phyloP scores from a whole-genome alignment of 2,329 filamentous ascomycete genomes.

The Ceratocystis diversiconidia region DNA sequence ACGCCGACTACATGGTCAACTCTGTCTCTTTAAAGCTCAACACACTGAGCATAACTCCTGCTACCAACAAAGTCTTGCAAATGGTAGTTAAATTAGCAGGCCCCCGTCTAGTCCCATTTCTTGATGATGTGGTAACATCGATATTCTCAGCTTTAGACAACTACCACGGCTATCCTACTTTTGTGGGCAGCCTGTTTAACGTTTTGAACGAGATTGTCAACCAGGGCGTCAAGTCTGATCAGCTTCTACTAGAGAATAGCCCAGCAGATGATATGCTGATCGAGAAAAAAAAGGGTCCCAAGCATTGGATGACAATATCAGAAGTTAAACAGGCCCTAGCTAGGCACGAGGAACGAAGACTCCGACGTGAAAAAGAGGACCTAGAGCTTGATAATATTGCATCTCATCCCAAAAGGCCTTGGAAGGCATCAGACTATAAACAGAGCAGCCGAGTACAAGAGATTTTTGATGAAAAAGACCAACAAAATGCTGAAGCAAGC shows the following conservation, averaged over 20 bases:
- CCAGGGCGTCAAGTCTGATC: constrained; percentile 53
- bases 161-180: constrained; percentile 78
- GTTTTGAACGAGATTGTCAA: constrained; percentile 73
- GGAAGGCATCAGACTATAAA: constrained; percentile 21
- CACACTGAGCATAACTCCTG: constrained; percentile 79
- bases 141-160: constrained; percentile 89
- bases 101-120: constrained; percentile 63
- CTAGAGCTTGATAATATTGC: constrained; percentile 24
- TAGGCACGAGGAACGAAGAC: constrained; percentile 32
- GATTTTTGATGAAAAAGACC: constrained; percentile 19
- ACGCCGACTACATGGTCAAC: constrained; percentile 94
- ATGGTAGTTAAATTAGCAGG: constrained; percentile 93
- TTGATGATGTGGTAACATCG: constrained; percentile 81
- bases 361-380: constrained; percentile 27
- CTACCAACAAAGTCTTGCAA: constrained; percentile 74
- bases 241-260: constrained; percentile 33
- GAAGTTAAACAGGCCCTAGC: constrained; percentile 46
- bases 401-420: constrained; percentile 27
- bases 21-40: constrained; percentile 80
- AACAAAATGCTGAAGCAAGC: constrained; percentile 20
- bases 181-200: constrained; percentile 74
- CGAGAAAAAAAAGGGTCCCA: constrained; percentile 31
- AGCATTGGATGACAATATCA: constrained; percentile 27
- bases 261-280: constrained; percentile 23
- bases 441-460: constrained; percentile 16